phyloP scores from a whole-genome alignment of 2,329 filamentous ascomycete genomes.

The Aspergillus sp. region DNA sequence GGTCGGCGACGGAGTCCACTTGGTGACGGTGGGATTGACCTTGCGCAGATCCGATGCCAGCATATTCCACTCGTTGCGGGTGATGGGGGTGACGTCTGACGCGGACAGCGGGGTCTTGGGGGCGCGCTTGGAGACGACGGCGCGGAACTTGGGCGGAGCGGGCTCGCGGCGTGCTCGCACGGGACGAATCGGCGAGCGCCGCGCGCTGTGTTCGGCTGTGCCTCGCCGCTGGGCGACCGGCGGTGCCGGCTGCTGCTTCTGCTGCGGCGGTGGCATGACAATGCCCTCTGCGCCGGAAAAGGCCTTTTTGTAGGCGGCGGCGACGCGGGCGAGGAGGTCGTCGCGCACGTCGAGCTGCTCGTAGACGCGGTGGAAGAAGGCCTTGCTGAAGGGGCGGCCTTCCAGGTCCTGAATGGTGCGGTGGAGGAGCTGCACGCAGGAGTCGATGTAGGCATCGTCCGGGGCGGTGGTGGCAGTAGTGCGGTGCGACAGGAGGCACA shows the following conservation, averaged over 20 bases:
- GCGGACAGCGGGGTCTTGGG: constrained; percentile 42
- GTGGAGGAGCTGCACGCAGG: constrained; percentile 40
- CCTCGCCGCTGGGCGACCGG: not conserved
- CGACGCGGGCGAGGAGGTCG: constrained; percentile 35
- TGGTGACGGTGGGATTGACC: constrained; percentile 31
- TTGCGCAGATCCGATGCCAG: constrained; percentile 30
- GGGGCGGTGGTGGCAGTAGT: constrained; percentile 26
- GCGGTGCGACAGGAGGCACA: constrained; percentile 36
- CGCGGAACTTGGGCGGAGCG: constrained; percentile 16
- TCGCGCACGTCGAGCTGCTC: constrained; percentile 40
- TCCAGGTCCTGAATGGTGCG: constrained; percentile 40
- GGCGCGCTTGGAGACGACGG: constrained; percentile 20
- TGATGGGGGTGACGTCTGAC: constrained; percentile 44
- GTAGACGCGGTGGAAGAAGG: constrained; percentile 44
- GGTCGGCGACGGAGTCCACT: constrained; percentile 36
- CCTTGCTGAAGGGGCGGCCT: constrained; percentile 42
- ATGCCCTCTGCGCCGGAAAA: constrained; percentile 38
- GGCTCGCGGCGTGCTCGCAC: constrained; percentile 22
- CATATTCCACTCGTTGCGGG: constrained; percentile 42
- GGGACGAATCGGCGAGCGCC: constrained; percentile 21
- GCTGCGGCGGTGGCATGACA: constrained; percentile 25
- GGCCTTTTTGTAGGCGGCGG: constrained; percentile 31
- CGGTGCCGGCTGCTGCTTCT: constrained; percentile 1
- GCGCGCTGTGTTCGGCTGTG: constrained; percentile 5
- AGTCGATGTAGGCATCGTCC: constrained; percentile 34